A percentile compares a stretch with the other conserved stretches of the same genome.
phyloP scores from a whole-genome alignment of 305 asterid species.

The Solanum chacoense region DNA sequence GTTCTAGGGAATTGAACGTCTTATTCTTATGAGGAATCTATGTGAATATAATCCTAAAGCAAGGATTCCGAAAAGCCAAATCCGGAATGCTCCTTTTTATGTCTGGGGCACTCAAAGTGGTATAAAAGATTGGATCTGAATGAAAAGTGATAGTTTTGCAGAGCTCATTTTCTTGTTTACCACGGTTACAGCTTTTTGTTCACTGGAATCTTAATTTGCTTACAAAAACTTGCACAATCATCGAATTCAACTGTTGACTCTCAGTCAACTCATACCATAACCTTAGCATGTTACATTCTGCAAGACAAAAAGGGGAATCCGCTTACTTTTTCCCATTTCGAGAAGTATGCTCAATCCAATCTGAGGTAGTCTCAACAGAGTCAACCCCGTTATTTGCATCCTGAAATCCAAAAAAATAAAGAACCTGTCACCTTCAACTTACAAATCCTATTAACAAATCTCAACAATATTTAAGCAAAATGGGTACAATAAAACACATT shows the following conservation, averaged over 20 bases:
- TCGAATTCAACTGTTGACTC: background rate
- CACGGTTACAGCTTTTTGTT: background rate
- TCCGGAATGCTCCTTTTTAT: background rate
- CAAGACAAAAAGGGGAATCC: slow-evolving; percentile 5
- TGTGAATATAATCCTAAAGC: background rate
- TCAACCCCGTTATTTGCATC: slow-evolving; percentile 25
- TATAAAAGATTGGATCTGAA: background rate
- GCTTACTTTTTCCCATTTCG: slow-evolving; percentile 65
- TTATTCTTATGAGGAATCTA: background rate
- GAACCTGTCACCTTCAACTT: background rate
- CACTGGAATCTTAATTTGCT: background rate
- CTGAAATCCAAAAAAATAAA: slow-evolving; percentile 25
- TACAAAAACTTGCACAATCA: background rate
- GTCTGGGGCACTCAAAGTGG: background rate
- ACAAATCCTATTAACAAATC: slow-evolving; percentile 3
- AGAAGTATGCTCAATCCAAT: slow-evolving; percentile 64
- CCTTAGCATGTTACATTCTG: background rate
- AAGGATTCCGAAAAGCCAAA: background rate
- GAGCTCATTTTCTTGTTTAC: background rate
- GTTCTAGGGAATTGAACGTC: background rate
- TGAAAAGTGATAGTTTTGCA: background rate
- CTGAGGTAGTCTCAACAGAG: slow-evolving; percentile 22
- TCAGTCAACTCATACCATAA: background rate
- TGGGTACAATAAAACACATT: background rate
- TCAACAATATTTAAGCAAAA: background rate